These are phyloP conservation scores for Trypanosoma grayi DNA, from an alignment of 208 protist genomes.

Conservation along the genomic window DNA sequence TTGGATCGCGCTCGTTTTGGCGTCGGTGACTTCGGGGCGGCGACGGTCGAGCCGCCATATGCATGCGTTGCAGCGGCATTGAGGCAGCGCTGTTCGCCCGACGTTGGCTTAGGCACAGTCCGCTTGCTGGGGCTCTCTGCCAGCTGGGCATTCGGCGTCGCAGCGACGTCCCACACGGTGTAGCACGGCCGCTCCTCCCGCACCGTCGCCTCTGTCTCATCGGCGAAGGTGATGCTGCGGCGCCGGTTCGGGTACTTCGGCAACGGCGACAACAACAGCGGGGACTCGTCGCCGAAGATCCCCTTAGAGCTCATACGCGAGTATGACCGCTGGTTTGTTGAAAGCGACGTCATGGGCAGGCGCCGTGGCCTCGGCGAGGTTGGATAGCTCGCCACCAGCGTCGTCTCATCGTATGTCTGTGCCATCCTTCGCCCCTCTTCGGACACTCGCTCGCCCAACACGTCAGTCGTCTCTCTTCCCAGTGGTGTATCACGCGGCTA, in stretches of 20 bases:
- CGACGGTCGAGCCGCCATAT: neutral
- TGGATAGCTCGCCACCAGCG: constrained; percentile 24
- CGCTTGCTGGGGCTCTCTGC: constrained; percentile 7
- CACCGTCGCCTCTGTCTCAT: constrained; percentile 22
- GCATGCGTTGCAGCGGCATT: neutral
- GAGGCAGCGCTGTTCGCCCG: constrained; percentile 1
- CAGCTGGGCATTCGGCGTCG: constrained; percentile 7
- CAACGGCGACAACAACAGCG: constrained; percentile 71
- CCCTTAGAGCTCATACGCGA: constrained; percentile 66
- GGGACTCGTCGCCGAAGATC: constrained; percentile 50
- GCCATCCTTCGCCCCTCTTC: neutral
- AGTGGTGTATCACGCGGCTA: neutral
- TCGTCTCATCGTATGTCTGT: constrained; percentile 1
- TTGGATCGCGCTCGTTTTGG: constrained; percentile 50
- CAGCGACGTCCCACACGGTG: constrained; percentile 34
- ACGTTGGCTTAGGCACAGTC: neutral
- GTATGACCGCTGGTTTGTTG: constrained; percentile 82
- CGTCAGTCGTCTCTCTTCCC: neutral
- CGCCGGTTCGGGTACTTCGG: constrained; percentile 69
- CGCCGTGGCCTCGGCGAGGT: constrained; percentile 66
- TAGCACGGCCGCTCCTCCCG: constrained; percentile 82
- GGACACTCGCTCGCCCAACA: neutral
- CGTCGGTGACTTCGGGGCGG: constrained; percentile 29
- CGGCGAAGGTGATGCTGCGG: constrained; percentile 85
- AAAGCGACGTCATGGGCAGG: constrained; percentile 60